Base-by-base conservation (phyloP, 225 moss, liverwort and hornwort genomes). In the Polytrichum commune region DNA sequence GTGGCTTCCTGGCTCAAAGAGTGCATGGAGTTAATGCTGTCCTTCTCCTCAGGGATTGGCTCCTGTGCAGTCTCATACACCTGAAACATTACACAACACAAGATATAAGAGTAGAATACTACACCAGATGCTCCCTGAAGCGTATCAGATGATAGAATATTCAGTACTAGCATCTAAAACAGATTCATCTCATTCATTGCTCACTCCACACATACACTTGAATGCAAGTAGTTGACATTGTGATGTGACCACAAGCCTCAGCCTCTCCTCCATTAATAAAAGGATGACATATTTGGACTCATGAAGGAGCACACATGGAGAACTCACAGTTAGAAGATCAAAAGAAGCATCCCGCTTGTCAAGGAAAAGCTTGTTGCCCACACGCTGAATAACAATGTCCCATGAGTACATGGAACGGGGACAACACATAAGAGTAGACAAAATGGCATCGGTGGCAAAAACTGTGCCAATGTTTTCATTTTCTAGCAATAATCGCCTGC, bases 51-150 rank as follows among this genome's bases (percentile, higher is more conserved):
- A 8, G 89, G 89, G 30, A 83, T 83, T 19, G 83, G 85, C 22
- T 89, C 89, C 65, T 89, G 89, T 0, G 89, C 89, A 57, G 89
- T 89, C 73, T 89, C 89, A 72, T 89, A 81, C 27, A 87, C 87
- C 86, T 87, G 67, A 62, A 29, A 55, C 10, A 28, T 27, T 16
- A 63, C 24, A 27, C 4, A 24, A 63, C 5, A 63, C 62, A 13
- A 46, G 24, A 24, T 9, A 23, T n/a, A 60, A 10, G 16, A 46
- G 46, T 46, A 46, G 46, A 3, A 46, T 46, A 35, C 35, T 35
- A 35, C 16, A 46, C 46, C 46, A 46, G 16, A 13, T 4, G 3
- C 13, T 46, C 16, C 46, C 46, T 46, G 13, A 46, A 46, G 46
- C 3, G 16, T 13, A 46, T 46, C 10, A 46, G 46, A 46, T 46